phyloP scores from a whole-genome alignment of 192 early-diverging fungal species.

The Linderina pennispora region DNA sequence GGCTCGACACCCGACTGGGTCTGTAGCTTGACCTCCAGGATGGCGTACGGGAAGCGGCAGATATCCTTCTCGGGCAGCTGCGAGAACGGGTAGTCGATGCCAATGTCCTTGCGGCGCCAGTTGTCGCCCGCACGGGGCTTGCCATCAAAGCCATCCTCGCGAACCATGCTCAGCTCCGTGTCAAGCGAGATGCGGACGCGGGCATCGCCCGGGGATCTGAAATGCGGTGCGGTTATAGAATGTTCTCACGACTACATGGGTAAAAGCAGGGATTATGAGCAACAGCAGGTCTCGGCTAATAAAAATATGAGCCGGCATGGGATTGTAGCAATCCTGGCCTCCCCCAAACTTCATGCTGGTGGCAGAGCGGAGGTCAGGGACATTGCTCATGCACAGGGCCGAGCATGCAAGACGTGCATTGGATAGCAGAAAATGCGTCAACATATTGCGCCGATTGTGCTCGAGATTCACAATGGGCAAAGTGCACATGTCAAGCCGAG shows the following conservation, averaged over 20 bases:
- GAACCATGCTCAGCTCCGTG: conserved; percentile 91
- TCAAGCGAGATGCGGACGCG: conserved; percentile 91
- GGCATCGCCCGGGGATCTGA: conserved; percentile 93
- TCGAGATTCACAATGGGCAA: too few species aligned
- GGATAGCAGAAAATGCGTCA: too few species aligned
- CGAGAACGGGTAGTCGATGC: conserved; percentile 70
- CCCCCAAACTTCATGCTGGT: too few species aligned
- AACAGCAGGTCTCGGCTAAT: too few species aligned
- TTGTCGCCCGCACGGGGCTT: conserved; percentile 65
- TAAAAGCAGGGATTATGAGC: conserved; percentile 36
- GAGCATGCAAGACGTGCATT: too few species aligned
- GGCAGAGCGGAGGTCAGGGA: too few species aligned
- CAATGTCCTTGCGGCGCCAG: conserved; percentile 90
- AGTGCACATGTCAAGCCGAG: too few species aligned
- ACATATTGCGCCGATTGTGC: too few species aligned
- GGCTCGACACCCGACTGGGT: conserved; percentile 85
- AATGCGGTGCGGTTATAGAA: conserved; percentile 98
- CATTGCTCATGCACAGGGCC: too few species aligned
- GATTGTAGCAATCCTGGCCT: too few species aligned
- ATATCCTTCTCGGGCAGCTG: conserved; percentile 75
- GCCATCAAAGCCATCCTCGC: conserved; percentile 78
- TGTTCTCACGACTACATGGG: conserved; percentile 69
- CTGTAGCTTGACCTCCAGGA: conserved; percentile 97
- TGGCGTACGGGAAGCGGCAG: conserved; percentile 88
- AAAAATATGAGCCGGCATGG: too few species aligned